phyloP scores from a whole-genome alignment of 495 filamentous ascomycete genomes.

The Neurospora discreta region DNA sequence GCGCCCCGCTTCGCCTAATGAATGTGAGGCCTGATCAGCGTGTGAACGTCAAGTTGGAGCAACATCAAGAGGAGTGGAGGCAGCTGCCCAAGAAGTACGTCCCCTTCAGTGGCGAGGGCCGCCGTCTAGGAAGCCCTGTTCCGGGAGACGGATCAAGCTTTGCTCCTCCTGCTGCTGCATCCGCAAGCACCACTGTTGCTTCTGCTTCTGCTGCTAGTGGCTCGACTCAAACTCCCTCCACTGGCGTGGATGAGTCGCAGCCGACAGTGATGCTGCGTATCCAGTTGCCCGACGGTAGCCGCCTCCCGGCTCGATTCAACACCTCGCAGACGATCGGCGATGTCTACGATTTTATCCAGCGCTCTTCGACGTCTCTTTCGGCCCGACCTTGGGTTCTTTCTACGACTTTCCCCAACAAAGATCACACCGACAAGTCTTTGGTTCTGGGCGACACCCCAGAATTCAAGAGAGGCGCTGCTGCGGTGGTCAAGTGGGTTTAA shows the following conservation, averaged over 20 bases:
- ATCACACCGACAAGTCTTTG: conserved; percentile 61
- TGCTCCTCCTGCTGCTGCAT: conserved; percentile 17
- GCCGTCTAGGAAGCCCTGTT: conserved; percentile 84
- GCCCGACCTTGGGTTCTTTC: conserved; percentile 67
- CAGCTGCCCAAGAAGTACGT: conserved; percentile 75
- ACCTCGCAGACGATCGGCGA: conserved; percentile 82
- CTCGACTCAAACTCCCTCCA: conserved; percentile 26
- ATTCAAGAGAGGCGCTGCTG: conserved; percentile 68
- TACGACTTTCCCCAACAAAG: conserved; percentile 94
- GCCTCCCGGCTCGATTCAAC: conserved; percentile 82
- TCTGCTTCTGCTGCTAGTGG: conserved; percentile 24
- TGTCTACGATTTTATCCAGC: conserved; percentile 74
- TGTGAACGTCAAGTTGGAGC: conserved; percentile 81
- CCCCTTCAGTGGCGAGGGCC: conserved; percentile 73
- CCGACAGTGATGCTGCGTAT: conserved; percentile 75
- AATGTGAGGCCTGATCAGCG: conserved; percentile 76
- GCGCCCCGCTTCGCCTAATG: conserved; percentile 80
- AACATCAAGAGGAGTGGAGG: conserved; percentile 75
- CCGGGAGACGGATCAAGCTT: conserved; percentile 45
- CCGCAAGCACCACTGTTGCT: conserved; percentile 28
- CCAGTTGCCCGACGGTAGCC: conserved; percentile 80
- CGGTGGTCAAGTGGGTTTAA: conserved; percentile 81
- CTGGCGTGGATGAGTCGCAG: conserved; percentile 60
- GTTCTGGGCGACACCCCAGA: conserved; percentile 69
- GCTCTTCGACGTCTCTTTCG: conserved; percentile 48